Conservation (phyloP, 169 alveolate species). For the Plasmodium gonderi region DNA sequence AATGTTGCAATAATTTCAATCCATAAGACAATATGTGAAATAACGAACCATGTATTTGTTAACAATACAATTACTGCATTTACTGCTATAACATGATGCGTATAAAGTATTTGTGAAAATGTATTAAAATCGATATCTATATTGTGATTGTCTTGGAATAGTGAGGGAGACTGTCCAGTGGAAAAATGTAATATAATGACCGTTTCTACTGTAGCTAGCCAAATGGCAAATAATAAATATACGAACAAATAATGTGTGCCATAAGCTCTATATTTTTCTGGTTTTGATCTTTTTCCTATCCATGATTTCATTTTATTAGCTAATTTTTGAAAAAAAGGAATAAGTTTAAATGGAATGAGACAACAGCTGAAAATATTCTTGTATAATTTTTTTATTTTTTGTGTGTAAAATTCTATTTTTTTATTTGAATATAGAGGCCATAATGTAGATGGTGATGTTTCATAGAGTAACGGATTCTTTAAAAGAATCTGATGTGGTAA, state of each 20-base stretch:
- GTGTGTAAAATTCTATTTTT: constrained; percentile 19
- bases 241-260: constrained; percentile 79
- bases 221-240: constrained; percentile 80
- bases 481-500: constrained; percentile 83
- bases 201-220: constrained; percentile 82
- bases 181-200: constrained; percentile 72
- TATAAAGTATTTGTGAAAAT: constrained; percentile 80
- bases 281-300: constrained; percentile 76
- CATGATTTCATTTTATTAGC: constrained; percentile 52
- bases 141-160: constrained; percentile 19
- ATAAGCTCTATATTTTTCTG: constrained; percentile 74
- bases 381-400: constrained; percentile 54
- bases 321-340: constrained; percentile 41
- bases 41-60: constrained; percentile 80
- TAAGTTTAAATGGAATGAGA: constrained; percentile 35
- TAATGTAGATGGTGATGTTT: constrained; percentile 78
- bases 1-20: constrained; percentile 70
- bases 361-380: not conserved
- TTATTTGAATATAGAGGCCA: constrained; percentile 75
- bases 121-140: constrained; percentile 77
- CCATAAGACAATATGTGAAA: constrained; percentile 73
- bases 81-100: constrained; percentile 79
- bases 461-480: constrained; percentile 83
- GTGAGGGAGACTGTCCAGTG: constrained; percentile 72
- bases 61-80: constrained; percentile 79